phyloP scores from a whole-genome alignment of 768 basidiomycete genomes.

The Amanita exitialis region DNA sequence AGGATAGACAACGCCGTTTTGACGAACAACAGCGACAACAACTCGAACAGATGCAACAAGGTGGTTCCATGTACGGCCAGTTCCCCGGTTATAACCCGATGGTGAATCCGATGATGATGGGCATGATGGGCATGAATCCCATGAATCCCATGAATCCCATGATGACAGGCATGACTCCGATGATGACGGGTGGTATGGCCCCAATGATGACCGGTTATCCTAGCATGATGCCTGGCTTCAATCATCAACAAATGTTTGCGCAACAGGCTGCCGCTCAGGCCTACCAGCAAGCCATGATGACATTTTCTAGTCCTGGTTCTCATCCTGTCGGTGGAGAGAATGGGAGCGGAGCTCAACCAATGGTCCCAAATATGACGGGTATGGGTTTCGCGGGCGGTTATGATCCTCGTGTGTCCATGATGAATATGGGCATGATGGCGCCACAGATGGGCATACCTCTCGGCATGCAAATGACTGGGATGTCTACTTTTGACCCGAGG shows the following conservation, averaged over 20 bases:
- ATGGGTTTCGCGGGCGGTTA: constrained; percentile 27
- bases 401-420: constrained; percentile 76
- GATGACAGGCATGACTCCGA: constrained; percentile 31
- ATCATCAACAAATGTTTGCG: constrained; percentile 78
- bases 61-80: constrained; percentile 61
- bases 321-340: constrained; percentile 57
- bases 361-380: constrained; percentile 36
- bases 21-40: constrained; percentile 88
- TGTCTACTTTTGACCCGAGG: constrained; percentile 48
- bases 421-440: constrained; percentile 38
- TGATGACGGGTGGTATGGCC: constrained; percentile 30
- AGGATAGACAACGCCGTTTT: constrained; percentile 87
- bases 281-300: constrained; percentile 85
- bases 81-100: constrained; percentile 53
- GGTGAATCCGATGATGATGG: constrained; percentile 62
- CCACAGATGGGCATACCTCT: constrained; percentile 30
- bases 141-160: constrained; percentile 33
- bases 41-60: constrained; percentile 82
- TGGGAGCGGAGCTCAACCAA: constrained; percentile 24
- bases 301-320: constrained; percentile 66
- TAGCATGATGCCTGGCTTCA: constrained; percentile 48
- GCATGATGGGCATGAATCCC: constrained; percentile 14
- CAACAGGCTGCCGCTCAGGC: constrained; percentile 79
- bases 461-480: constrained; percentile 54
- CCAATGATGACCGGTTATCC: constrained; percentile 43